Evolutionary conservation across 2,329 filamentous ascomycete genomes (phyloP), one percentile per base, ranked within the genome.

Genomic region (Canariomyces notabilis): DNA sequence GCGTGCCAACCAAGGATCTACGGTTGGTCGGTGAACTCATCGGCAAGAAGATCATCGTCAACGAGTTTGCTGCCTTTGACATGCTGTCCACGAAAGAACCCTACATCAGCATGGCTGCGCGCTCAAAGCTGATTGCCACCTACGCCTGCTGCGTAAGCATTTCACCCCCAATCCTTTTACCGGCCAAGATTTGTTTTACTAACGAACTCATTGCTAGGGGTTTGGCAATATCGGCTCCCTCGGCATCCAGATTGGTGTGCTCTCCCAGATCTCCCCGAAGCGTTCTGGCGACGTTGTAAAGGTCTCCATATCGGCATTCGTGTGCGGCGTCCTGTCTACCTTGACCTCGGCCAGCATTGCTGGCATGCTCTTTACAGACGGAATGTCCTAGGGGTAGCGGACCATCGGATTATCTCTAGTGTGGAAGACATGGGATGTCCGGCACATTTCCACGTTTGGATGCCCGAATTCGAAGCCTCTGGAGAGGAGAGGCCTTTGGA

Each of bases 181-280:
- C n/a, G n/a, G n/a, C n/a, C n/a, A 12, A 16, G 36, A 20, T 18
- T 39, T 18, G 57, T 53, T 57, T 42, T 38, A 36, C 48, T 57
- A 37, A 46, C 37, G 9, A 31, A 14, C 14, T 15, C 4, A 22
- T 16, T 6, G 2, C 36, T 31, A 70, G 67, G 80, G 80, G 20
- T 89, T 89, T 63, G 89, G 87, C 52, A 95, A 95, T 71, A 85
- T 95, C 57, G 85, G 86, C 44, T 91, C 87, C 22, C 77, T 95
- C 38, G 89, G 89, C 63, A 91, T 89, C 46, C 89, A 95, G 68
- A 93, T 95, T 51, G 89, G 89, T 71, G 87, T 94, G 48, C 75
- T 95, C 42, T 80, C 84, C 4, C 88, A 94, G 68, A 79, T 95
- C 50, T 83, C 87, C 0, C 88, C 89, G 0, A 73, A 74, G 4